Evolutionary conservation across 2,329 filamentous ascomycete species (phyloP).

Genomic region (Lachnellula arida): DNA sequence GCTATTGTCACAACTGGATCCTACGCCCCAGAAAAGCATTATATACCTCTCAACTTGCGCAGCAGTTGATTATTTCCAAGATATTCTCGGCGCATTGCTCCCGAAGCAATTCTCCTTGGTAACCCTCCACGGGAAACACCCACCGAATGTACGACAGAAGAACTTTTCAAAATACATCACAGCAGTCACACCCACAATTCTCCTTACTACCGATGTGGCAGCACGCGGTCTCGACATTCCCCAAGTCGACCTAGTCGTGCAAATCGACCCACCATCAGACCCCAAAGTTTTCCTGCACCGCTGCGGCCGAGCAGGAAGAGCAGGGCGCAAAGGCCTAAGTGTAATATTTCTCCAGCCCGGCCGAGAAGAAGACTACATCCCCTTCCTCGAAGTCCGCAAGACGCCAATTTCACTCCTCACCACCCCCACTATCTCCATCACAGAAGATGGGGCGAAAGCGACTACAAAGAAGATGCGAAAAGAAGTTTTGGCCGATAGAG

Average conservation of each 20-base stretch:
- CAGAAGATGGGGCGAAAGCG: conserved; percentile 54
- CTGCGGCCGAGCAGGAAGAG: conserved; percentile 82
- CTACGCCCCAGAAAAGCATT: conserved; percentile 77
- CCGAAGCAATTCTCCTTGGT: conserved; percentile 65
- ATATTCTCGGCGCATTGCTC: conserved; percentile 69
- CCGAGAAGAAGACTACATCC: conserved; percentile 82
- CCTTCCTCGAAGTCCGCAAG: conserved; percentile 80
- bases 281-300: conserved; percentile 95
- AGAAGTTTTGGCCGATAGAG: conserved; percentile 47
- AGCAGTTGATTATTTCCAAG: conserved; percentile 89
- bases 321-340: conserved; percentile 79
- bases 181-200: conserved; percentile 68
- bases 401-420: conserved; percentile 69
- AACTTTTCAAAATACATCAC: conserved; percentile 80
- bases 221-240: conserved; percentile 89
- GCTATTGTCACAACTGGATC: conserved; percentile 64
- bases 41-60: conserved; percentile 92
- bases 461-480: conserved; percentile 58
- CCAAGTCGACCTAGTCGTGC: conserved; percentile 84
- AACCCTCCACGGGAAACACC: conserved; percentile 87
- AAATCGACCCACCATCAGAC: conserved; percentile 80
- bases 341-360: conserved; percentile 82
- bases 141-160: conserved; percentile 78
- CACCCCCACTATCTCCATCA: conserved; percentile 51
- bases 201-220: conserved; percentile 90